Base-by-base conservation (phyloP, 257 asterid species). In the Knoxia roxburghii region DNA sequence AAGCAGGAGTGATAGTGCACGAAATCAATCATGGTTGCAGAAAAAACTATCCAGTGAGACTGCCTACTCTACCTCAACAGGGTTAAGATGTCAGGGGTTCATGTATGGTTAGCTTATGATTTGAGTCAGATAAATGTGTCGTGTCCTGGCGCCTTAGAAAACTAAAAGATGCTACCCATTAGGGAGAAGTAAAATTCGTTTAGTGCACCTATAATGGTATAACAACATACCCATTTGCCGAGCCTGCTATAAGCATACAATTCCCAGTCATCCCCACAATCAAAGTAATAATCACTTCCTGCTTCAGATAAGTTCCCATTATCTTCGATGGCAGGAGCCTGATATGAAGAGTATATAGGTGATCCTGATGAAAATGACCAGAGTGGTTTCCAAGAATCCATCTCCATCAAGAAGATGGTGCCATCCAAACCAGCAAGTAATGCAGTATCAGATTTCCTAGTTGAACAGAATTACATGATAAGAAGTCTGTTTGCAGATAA, bases 321-420 rank as follows among this genome's bases (percentile, higher is more conserved):
- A 68, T 84, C 86, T 67, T 62, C 27, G 30, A 45, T 26, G 46
- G 65, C 59, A 64, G 95, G 84, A 46, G 95, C 94, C 79, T 93
- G 99, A 75, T 89, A 88, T 29, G 99, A 88, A 64, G 96, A 85
- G 81, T 93, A 90, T 68, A 93, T 90, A 68, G 81, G 64, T 46
- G 88, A 67, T 51, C 99, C 99, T 1, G 97, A 82, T 33, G 87
- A 74, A 82, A 93, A 90, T 58, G 96, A 89, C 99, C 99, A 90
- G 74, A 90, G 78, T 32, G 95, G 87, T 68, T 82, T 85, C 73
- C 60, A 15, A 20, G 97, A 82, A 68, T 77, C 86, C 57, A 79
- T 85, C 68, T 92, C 96, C 84, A 84, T 33, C 43, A 89, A 79
- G 73, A 85, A 67, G 77, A 93, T 75, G 64, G 88, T 88, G 53